Evolutionary conservation across 2,329 filamentous ascomycete genomes (phyloP).

Genomic region (Ophiosphaerella narmari): DNA sequence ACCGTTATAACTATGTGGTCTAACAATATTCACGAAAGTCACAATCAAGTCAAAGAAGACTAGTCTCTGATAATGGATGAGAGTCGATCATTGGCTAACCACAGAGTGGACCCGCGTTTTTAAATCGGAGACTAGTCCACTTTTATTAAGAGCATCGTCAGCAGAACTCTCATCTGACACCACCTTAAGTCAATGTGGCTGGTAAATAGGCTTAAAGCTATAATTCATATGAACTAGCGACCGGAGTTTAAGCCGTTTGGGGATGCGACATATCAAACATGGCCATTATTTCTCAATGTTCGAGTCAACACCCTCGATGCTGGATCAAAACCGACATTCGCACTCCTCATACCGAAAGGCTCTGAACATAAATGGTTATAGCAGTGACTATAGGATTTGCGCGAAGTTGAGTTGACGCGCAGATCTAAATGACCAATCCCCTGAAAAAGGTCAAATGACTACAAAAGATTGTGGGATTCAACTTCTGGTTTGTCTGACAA

Average conservation of each 20-base stretch:
- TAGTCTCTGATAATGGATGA: conserved; percentile 14
- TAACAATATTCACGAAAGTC: not conserved
- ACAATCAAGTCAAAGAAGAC: conserved; percentile 4
- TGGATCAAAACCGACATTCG: no score
- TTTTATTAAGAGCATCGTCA: not conserved
- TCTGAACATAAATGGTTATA: no score
- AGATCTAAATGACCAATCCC: no score
- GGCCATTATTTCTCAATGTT: not conserved
- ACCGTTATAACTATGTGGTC: not conserved
- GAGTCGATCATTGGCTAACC: not conserved
- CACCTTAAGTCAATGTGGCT: no score
- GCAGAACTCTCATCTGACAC: no score
- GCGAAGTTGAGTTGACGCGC: no score
- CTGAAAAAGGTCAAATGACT: no score
- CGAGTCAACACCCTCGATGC: not conserved
- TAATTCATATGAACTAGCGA: not conserved
- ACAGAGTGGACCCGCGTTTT: not conserved
- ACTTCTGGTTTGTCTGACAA: no score
- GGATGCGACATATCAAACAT: not conserved
- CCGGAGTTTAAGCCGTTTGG: conserved; percentile 5
- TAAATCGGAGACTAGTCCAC: conserved; percentile 9
- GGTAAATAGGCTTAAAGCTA: not conserved
- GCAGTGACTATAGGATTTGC: no score
- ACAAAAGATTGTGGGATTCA: no score
- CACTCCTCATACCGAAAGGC: no score